Conservation (phyloP, 2,329 filamentous ascomycete genomes). For the Fusarium metavorans region DNA sequence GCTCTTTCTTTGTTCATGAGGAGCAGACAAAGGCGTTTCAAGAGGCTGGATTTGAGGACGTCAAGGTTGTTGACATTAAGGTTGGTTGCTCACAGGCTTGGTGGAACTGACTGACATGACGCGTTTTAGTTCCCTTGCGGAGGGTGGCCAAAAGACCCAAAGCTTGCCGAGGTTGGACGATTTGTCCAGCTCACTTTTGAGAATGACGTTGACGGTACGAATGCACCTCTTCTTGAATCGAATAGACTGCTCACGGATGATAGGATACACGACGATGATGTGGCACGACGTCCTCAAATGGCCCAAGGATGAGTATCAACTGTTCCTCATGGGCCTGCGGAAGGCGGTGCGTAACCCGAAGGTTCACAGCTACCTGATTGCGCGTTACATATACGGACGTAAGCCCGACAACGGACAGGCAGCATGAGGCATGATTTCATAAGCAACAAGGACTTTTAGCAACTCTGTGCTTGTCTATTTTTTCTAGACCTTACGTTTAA, state of each 20-base stretch:
- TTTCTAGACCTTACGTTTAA: background rate
- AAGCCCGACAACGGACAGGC: background rate
- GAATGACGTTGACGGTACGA: constrained; percentile 4
- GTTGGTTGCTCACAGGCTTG: background rate
- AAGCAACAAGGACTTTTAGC: background rate
- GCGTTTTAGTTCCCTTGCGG: background rate
- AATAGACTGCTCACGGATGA: background rate
- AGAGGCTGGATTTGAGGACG: background rate
- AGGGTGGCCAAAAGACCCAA: constrained; percentile 18
- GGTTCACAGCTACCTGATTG: constrained; percentile 1
- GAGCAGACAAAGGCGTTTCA: background rate
- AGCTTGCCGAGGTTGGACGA: constrained; percentile 18
- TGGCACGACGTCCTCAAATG: constrained; percentile 4
- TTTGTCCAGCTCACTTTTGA: constrained; percentile 5
- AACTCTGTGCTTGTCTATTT: background rate
- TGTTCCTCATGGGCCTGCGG: background rate
- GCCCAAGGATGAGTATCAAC: background rate
- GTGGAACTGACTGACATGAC: background rate
- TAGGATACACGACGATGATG: constrained; percentile 1
- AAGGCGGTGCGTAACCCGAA: constrained; percentile 1
- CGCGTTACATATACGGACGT: background rate
- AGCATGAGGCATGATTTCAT: background rate
- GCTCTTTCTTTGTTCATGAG: background rate
- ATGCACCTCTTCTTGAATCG: background rate
- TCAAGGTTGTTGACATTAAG: background rate